These are phyloP conservation scores for Dichomitus squalens DNA, from an alignment of 1,284 basidiomycete species.

Conservation along the genomic window DNA sequence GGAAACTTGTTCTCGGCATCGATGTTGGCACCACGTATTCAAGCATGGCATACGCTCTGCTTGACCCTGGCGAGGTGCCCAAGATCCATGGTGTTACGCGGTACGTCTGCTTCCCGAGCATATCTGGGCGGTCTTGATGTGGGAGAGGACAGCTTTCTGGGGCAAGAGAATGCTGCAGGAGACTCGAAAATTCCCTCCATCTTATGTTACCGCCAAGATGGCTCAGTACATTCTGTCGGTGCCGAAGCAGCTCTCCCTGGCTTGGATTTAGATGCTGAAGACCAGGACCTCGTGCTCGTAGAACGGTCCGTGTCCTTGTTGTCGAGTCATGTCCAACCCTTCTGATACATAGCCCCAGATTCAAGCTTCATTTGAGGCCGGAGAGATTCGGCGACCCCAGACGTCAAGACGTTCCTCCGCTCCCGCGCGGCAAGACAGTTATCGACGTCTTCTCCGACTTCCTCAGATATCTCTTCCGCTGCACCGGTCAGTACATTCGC, in stretches of 20 bases:
- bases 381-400: constrained; percentile 32
- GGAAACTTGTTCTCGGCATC: constrained; percentile 50
- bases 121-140: not conserved
- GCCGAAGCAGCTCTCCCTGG: constrained; percentile 52
- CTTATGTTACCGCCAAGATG: constrained; percentile 56
- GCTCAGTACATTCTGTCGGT: constrained; percentile 48
- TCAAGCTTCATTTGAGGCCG: constrained; percentile 57
- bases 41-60: constrained; percentile 47
- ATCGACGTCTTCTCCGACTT: constrained; percentile 56
- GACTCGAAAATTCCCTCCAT: too few species aligned
- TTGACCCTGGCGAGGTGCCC: constrained; percentile 50
- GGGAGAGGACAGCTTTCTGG: constrained; percentile 39
- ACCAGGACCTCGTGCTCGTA: constrained; percentile 47
- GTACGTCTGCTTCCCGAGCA: constrained; percentile 32
- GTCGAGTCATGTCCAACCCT: not conserved
- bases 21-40: constrained; percentile 59
- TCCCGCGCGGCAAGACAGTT: constrained; percentile 49
- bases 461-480: constrained; percentile 48
- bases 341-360: constrained; percentile 40
- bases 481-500: constrained; percentile 47
- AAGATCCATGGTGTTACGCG: constrained; percentile 47
- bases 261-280: constrained; percentile 44
- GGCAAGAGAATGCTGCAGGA: constrained; percentile 42
- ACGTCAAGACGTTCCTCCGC: constrained; percentile 37
- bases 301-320: constrained; percentile 50